phyloP scores from a whole-genome alignment of 371 early-diverging fungal species.

The Chytridium lagenaria region DNA sequence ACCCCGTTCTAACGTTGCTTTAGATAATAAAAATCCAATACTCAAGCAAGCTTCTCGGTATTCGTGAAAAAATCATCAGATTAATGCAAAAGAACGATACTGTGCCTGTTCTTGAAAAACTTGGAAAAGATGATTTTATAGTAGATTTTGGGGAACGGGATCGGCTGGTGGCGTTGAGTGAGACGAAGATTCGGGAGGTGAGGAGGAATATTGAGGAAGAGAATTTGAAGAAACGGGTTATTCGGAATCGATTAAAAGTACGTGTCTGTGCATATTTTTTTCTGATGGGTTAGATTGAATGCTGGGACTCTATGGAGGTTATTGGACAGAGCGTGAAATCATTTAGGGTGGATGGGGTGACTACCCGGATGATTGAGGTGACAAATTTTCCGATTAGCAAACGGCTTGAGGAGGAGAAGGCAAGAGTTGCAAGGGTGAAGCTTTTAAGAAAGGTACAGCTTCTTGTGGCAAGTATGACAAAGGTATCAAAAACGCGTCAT shows the following conservation, averaged over 20 bases:
- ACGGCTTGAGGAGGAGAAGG: conserved; percentile 36
- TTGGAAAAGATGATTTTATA: conserved; percentile 53
- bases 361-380: conserved; percentile 40
- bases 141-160: conserved; percentile 58
- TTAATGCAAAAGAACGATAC: conserved; percentile 50
- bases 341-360: conserved; percentile 49
- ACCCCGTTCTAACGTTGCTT: background rate
- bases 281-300: conserved; percentile 42
- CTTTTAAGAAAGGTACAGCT: conserved; percentile 45
- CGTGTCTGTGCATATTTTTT: background rate
- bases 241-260: conserved; percentile 55
- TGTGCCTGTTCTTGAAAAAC: conserved; percentile 45
- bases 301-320: conserved; percentile 64
- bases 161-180: conserved; percentile 41
- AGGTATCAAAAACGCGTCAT: conserved; percentile 23
- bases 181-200: conserved; percentile 38
- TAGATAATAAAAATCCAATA: conserved; percentile 14
- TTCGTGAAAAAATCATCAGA: conserved; percentile 44
- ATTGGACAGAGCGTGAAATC: conserved; percentile 56
- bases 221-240: conserved; percentile 50
- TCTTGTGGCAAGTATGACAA: conserved; percentile 28
- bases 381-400: conserved; percentile 54
- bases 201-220: conserved; percentile 46
- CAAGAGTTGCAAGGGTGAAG: conserved; percentile 37
- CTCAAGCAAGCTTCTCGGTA: conserved; percentile 28